phyloP scores from a whole-genome alignment of 192 early-diverging fungal species.

The Kickxella alabastrina region DNA sequence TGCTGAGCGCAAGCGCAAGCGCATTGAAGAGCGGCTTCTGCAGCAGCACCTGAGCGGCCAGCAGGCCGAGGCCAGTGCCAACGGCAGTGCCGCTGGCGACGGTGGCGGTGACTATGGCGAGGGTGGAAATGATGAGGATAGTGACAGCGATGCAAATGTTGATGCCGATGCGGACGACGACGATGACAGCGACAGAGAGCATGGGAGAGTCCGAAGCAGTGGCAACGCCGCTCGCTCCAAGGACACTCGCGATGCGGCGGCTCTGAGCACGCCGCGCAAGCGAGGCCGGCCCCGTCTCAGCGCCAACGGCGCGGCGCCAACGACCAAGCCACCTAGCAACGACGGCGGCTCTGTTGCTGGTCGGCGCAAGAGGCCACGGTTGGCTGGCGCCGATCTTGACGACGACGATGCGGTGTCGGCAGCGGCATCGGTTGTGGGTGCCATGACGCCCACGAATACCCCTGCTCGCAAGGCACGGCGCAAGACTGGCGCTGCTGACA shows the following conservation, averaged over 20 bases:
- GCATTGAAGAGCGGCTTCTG: slow-evolving; percentile 25
- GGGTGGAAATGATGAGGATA: slow-evolving; percentile 5
- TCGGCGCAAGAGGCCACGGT: slow-evolving; percentile 18
- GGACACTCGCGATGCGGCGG: slow-evolving; percentile 1
- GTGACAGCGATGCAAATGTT: slow-evolving; percentile 7
- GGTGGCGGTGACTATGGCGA: slow-evolving; percentile 2
- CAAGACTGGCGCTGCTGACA: slow-evolving; percentile 34
- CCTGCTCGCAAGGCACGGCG: slow-evolving; percentile 27
- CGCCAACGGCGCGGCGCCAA: slow-evolving; percentile 4
- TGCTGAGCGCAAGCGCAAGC: slow-evolving; percentile 36
- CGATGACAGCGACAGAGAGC: slow-evolving; percentile 1
- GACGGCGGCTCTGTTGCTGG: slow-evolving; percentile 6
- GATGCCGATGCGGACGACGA: slow-evolving; percentile 1
- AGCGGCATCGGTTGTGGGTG: too few species aligned
- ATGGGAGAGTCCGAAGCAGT: background rate
- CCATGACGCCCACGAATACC: slow-evolving; percentile 7
- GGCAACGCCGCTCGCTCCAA: background rate
- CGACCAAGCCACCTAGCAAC: slow-evolving; percentile 6
- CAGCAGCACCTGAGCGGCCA: slow-evolving; percentile 21
- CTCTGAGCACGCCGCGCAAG: slow-evolving; percentile 12
- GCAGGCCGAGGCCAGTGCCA: slow-evolving; percentile 13
- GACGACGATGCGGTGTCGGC: slow-evolving; percentile 2
- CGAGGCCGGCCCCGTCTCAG: slow-evolving; percentile 11
- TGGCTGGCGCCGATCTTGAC: slow-evolving; percentile 13
- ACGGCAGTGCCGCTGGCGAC: slow-evolving; percentile 4